A percentile compares a stretch with the other conserved stretches of the same genome.
phyloP scores from a whole-genome alignment of 2,329 filamentous ascomycete species.

The Pestalotiopsis sp. region DNA sequence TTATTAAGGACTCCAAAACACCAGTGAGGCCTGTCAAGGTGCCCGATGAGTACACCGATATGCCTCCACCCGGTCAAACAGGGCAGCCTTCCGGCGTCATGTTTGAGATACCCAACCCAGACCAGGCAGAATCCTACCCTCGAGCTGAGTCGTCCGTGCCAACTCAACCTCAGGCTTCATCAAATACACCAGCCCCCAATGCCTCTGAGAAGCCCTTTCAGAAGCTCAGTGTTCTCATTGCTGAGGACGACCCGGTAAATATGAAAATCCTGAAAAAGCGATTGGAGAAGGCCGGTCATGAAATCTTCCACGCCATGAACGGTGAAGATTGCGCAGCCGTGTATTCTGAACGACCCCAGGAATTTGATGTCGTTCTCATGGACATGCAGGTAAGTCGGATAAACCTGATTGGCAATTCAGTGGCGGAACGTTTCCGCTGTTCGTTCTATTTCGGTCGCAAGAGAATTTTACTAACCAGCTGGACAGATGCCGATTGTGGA shows the following conservation, averaged over 20 bases:
- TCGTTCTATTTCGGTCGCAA: not conserved
- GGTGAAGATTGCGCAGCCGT: slow-evolving; percentile 80
- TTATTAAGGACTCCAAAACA: slow-evolving; percentile 45
- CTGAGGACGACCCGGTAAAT: slow-evolving; percentile 88
- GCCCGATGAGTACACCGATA: slow-evolving; percentile 45
- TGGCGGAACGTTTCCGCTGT: slow-evolving; percentile 6
- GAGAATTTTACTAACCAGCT: not conserved
- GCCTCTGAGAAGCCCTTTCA: slow-evolving; percentile 38
- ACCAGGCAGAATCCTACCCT: not conserved
- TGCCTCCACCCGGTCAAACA: slow-evolving; percentile 31
- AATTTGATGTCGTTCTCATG: slow-evolving; percentile 84
- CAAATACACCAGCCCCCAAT: not conserved
- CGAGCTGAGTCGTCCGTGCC: not conserved
- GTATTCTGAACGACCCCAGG: slow-evolving; percentile 62
- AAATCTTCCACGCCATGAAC: slow-evolving; percentile 73
- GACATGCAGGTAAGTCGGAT: slow-evolving; percentile 76
- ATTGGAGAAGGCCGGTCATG: slow-evolving; percentile 74
- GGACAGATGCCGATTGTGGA: slow-evolving; percentile 88
- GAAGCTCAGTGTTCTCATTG: slow-evolving; percentile 70
- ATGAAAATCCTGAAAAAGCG: slow-evolving; percentile 80
- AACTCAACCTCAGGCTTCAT: not conserved
- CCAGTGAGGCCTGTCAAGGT: slow-evolving; percentile 50
- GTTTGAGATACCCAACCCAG: slow-evolving; percentile 38
- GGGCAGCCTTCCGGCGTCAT: slow-evolving; percentile 36
- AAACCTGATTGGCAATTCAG: not conserved